A percentile compares a stretch with the other conserved stretches of the same genome.
These are phyloP conservation scores for Aspergillus sp. DNA, from an alignment of 2,329 filamentous ascomycete genomes.

Conservation along the genomic window DNA sequence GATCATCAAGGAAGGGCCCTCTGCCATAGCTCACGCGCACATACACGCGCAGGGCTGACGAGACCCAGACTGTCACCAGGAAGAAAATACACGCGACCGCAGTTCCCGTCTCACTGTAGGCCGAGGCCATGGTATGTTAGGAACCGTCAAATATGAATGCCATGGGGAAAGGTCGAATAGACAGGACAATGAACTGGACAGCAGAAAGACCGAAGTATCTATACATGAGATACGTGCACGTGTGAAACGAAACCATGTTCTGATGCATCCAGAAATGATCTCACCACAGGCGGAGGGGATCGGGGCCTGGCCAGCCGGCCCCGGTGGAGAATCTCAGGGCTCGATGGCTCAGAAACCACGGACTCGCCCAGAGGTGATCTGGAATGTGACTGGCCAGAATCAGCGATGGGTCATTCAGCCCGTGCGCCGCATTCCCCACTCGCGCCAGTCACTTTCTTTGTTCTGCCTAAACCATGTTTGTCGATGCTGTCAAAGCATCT, in stretches of 20 bases:
- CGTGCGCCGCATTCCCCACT: neutral
- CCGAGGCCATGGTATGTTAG: neutral
- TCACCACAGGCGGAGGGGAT: neutral
- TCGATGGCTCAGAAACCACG: neutral
- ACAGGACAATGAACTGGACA: neutral
- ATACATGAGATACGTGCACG: neutral
- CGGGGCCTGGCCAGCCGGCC: neutral
- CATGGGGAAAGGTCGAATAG: neutral
- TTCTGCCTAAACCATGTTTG: neutral
- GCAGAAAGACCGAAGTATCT: neutral
- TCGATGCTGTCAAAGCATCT: too few relatives aligned
- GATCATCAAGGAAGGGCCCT: conserved; percentile 2
- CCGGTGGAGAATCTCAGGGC: neutral
- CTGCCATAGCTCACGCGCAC: neutral
- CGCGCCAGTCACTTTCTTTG: neutral
- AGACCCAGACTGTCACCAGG: neutral
- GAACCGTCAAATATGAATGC: neutral
- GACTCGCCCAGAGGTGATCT: neutral
- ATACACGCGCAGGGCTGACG: neutral
- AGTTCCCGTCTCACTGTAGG: neutral
- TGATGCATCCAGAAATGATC: neutral
- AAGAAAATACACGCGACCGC: neutral
- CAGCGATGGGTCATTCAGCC: neutral
- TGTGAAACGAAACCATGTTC: neutral
- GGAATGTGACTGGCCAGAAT: too few relatives aligned